Evolutionary conservation across 2,329 filamentous ascomycete species (phyloP).

Genomic region (Emmonsiellopsis sp.): DNA sequence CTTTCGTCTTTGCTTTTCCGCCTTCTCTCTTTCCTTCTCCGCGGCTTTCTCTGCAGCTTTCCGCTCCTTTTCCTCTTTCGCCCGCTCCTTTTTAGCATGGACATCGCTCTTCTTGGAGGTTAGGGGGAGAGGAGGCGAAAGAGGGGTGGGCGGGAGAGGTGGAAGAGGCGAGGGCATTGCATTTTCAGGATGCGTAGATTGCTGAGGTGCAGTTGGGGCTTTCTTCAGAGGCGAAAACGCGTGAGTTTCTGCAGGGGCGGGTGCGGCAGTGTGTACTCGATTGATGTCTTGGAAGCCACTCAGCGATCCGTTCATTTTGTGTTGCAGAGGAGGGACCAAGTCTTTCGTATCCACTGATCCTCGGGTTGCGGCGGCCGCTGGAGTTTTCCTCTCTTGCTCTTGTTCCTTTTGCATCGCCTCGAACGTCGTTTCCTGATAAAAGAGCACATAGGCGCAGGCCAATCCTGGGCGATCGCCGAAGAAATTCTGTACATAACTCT

Average conservation of each 20-base stretch:
- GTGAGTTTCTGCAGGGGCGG: constrained; percentile 28
- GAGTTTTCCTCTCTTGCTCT: constrained; percentile 60
- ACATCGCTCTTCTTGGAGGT: constrained; percentile 46
- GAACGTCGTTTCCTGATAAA: constrained; percentile 84
- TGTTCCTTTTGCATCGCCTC: constrained; percentile 67
- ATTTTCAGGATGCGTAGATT: constrained; percentile 36
- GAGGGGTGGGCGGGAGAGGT: constrained; percentile 16
- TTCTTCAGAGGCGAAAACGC: constrained; percentile 24
- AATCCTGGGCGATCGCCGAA: constrained; percentile 88
- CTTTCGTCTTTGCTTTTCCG: constrained; percentile 46
- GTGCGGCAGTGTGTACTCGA: constrained; percentile 32
- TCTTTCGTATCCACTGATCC: constrained; percentile 41
- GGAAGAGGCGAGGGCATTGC: constrained; percentile 8
- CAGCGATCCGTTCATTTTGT: constrained; percentile 25
- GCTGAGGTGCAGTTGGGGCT: constrained; percentile 35
- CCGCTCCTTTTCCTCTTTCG: constrained; percentile 49
- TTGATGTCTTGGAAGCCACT: constrained; percentile 23
- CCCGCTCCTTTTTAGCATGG: constrained; percentile 60
- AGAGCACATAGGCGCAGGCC: constrained; percentile 92
- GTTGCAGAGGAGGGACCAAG: constrained; percentile 5
- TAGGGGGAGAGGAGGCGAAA: constrained; percentile 23
- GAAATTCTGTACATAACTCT: constrained; percentile 91
- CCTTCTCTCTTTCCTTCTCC: constrained; percentile 41
- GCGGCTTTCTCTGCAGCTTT: constrained; percentile 39
- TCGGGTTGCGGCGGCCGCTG: constrained; percentile 12